Conservation (phyloP, 2,329 filamentous ascomycete species). For the Fusarium lateritium region DNA sequence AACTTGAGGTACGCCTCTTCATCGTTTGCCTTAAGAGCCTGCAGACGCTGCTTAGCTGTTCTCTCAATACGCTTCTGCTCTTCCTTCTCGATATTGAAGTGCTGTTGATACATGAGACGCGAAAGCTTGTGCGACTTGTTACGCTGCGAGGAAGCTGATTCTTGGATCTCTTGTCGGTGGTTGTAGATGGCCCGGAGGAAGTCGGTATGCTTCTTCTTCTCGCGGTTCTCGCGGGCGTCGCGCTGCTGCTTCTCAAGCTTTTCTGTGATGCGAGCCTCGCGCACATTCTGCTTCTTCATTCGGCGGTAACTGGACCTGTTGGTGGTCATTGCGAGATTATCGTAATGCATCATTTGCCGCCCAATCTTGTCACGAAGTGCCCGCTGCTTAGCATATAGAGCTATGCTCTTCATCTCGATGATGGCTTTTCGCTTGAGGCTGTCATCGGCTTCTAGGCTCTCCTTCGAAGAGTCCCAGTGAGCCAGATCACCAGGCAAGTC, state of each 20-base stretch:
- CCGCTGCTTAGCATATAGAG: constrained; percentile 89
- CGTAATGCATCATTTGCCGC: constrained; percentile 93
- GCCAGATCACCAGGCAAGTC: constrained; percentile 87
- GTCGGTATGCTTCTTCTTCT: constrained; percentile 97
- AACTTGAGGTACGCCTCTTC: constrained; percentile 99
- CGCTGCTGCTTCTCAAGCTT: constrained; percentile 99
- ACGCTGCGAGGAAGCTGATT: constrained; percentile 75
- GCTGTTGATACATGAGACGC: constrained; percentile 88
- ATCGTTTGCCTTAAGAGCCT: constrained; percentile 98
- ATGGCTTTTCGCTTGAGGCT: constrained; percentile 88
- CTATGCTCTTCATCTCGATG: constrained; percentile 95
- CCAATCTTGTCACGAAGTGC: constrained; percentile 88
- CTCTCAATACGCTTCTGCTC: constrained; percentile 98
- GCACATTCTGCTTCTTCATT: constrained; percentile 96
- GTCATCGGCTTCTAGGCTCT: constrained; percentile 79
- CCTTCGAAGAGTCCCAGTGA: constrained; percentile 85
- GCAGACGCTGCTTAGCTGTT: constrained; percentile 98
- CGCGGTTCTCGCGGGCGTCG: constrained; percentile 93
- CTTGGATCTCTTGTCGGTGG: constrained; percentile 84
- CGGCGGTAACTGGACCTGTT: constrained; percentile 92
- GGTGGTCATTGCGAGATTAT: constrained; percentile 97
- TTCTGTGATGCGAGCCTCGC: constrained; percentile 96
- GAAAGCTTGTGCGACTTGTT: constrained; percentile 88
- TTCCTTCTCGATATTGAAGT: constrained; percentile 98
- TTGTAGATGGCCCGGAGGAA: constrained; percentile 89